Percentiles rank a stretch among this genome's conserved stretches.
phyloP scores from a whole-genome alignment of 768 basidiomycete genomes.

The Chlorophyllum brunneum region DNA sequence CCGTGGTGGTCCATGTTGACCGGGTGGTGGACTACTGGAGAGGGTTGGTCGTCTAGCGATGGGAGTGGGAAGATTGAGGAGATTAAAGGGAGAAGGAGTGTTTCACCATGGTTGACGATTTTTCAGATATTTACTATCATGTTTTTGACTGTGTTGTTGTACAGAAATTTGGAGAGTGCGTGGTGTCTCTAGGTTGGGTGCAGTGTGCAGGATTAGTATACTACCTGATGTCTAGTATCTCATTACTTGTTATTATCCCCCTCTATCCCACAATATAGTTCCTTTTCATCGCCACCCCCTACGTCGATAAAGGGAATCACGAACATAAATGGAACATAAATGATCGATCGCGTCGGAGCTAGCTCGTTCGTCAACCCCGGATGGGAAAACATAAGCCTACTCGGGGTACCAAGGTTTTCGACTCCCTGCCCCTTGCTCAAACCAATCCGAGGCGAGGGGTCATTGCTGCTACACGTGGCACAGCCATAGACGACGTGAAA shows the following conservation, averaged over 20 bases:
- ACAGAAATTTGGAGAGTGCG: not conserved
- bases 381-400: too few relatives aligned
- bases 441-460: too few relatives aligned
- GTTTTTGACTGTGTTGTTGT: not conserved
- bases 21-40: not conserved
- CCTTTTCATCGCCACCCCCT: too few relatives aligned
- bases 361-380: too few relatives aligned
- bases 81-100: not conserved
- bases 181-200: not conserved
- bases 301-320: too few relatives aligned
- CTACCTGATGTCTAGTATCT: not conserved
- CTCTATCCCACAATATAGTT: too few relatives aligned
- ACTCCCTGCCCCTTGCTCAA: too few relatives aligned
- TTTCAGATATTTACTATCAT: not conserved
- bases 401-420: too few relatives aligned
- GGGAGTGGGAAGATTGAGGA: not conserved
- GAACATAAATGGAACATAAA: too few relatives aligned
- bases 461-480: too few relatives aligned
- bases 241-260: not conserved
- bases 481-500: not conserved
- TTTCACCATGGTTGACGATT: not conserved
- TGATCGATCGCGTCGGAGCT: too few relatives aligned
- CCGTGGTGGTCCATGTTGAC: not conserved
- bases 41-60: not conserved
- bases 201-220: not conserved